Evolutionary conservation across 2,329 filamentous ascomycete genomes (phyloP).

Genomic region (Hansfordia pulvinata): DNA sequence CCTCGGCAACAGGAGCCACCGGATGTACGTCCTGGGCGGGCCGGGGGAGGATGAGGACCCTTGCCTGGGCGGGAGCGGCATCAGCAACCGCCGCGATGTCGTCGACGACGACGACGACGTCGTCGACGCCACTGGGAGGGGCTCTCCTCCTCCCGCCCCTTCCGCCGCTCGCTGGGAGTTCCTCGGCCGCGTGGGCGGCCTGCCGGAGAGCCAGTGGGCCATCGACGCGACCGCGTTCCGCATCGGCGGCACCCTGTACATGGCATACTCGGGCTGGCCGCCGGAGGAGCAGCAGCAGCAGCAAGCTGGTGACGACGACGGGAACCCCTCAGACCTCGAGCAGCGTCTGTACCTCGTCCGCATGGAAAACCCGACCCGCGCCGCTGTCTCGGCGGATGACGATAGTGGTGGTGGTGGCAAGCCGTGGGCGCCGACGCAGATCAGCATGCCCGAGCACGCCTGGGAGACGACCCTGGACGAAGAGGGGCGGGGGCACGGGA

Average conservation of each 20-base stretch:
- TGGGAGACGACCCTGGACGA: slow-evolving; percentile 17
- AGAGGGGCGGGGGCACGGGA: slow-evolving; percentile 14
- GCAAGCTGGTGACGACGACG: too few species aligned
- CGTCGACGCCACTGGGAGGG: too few species aligned
- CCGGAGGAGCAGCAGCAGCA: slow-evolving; percentile 7
- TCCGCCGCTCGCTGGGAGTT: too few species aligned
- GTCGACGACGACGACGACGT: too few species aligned
- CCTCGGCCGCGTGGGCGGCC: slow-evolving; percentile 12
- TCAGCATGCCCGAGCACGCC: slow-evolving; percentile 10
- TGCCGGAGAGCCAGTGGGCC: slow-evolving; percentile 16
- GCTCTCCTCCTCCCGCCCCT: too few species aligned
- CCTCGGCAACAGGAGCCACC: slow-evolving; percentile 16
- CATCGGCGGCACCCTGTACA: slow-evolving; percentile 12
- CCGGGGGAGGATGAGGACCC: slow-evolving; percentile 13
- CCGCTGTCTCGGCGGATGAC: slow-evolving; percentile 4
- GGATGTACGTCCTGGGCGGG: slow-evolving; percentile 18
- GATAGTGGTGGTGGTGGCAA: too few species aligned
- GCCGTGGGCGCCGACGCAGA: slow-evolving; percentile 9
- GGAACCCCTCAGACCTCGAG: slow-evolving; percentile 13
- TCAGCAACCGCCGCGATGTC: too few species aligned
- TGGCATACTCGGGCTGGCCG: slow-evolving; percentile 19
- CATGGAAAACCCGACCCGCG: slow-evolving; percentile 11
- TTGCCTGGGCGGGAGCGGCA: slow-evolving; percentile 9
- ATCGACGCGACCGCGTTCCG: slow-evolving; percentile 19
- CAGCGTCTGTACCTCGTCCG: slow-evolving; percentile 16